Evolutionary conservation across 495 filamentous ascomycete species (phyloP).

Genomic region (Aspergillus heteromorphus): DNA sequence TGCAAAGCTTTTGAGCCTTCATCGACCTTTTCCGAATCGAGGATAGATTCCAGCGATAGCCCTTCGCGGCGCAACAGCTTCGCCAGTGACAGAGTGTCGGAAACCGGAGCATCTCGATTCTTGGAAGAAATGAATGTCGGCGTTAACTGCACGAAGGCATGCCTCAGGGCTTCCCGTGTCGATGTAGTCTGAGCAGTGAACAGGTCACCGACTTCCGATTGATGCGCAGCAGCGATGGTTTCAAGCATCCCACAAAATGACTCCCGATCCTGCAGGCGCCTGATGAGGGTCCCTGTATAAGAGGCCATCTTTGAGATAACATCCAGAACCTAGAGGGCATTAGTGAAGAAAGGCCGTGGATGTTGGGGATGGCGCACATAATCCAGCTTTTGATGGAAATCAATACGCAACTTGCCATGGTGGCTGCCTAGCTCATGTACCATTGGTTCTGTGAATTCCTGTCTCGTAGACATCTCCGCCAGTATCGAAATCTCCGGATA

Average conservation of each 20-base stretch:
- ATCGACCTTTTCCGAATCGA: conserved; percentile 20
- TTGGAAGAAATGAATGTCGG: conserved; percentile 12
- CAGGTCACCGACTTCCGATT: conserved; percentile 24
- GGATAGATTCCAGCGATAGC: conserved; percentile 27
- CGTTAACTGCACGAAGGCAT: conserved; percentile 22
- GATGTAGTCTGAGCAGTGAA: conserved; percentile 19
- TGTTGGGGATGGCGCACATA: conserved; percentile 20
- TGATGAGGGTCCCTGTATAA: conserved; percentile 26
- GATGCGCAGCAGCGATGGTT: conserved; percentile 28
- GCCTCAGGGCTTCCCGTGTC: conserved; percentile 29
- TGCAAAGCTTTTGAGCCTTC: conserved; percentile 18
- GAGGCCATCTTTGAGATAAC: conserved; percentile 32
- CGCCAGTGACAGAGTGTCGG: conserved; percentile 28
- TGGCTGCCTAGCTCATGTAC: conserved; percentile 35
- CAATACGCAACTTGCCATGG: conserved; percentile 26
- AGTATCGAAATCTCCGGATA: conserved; percentile 59
- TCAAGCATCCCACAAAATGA: conserved; percentile 35
- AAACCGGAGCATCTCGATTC: conserved; percentile 6
- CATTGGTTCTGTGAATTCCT: conserved; percentile 55
- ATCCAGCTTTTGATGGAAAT: conserved; percentile 30
- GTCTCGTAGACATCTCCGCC: conserved; percentile 56
- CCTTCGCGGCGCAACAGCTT: conserved; percentile 36
- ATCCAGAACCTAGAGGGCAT: conserved; percentile 25
- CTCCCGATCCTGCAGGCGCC: conserved; percentile 28
- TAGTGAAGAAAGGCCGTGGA: conserved; percentile 1